Evolutionary conservation across 768 basidiomycete species (phyloP).

Genomic region (Plicaturopsis crispa): DNA sequence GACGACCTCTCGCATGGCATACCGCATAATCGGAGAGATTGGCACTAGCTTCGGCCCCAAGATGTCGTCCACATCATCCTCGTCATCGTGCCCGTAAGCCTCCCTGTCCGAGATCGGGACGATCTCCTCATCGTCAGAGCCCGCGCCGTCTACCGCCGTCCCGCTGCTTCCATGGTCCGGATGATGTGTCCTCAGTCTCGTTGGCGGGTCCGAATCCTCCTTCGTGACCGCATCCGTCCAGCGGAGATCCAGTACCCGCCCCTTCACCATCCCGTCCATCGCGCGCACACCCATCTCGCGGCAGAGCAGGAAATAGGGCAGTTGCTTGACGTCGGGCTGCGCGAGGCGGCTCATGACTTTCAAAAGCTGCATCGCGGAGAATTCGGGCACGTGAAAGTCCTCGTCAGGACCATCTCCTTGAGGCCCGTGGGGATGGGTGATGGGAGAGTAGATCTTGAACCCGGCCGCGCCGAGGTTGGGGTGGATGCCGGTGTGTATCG

Average conservation of each 20-base stretch:
- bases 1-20: conserved; percentile 78
- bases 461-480: conserved; percentile 54
- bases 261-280: conserved; percentile 81
- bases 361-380: conserved; percentile 72
- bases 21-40: conserved; percentile 74
- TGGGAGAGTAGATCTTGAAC: conserved; percentile 51
- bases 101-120: conserved; percentile 33
- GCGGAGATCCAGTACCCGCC: conserved; percentile 63
- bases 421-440: conserved; percentile 19
- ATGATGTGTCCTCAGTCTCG: conserved; percentile 7
- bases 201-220: conserved; percentile 33
- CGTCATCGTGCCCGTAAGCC: conserved; percentile 29
- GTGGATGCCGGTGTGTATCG: conserved; percentile 50
- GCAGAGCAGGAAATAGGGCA: conserved; percentile 78
- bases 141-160: conserved; percentile 31
- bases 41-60: conserved; percentile 74
- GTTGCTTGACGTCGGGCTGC: conserved; percentile 49
- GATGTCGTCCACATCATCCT: conserved; percentile 44
- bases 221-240: conserved; percentile 68
- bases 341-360: conserved; percentile 77
- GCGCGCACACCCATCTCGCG: conserved; percentile 78
- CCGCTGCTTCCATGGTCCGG: conserved; percentile 20
- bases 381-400: conserved; percentile 49
- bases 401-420: conserved; percentile 6
- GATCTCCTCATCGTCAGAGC: conserved; percentile 36